Base-by-base conservation (phyloP, 1,139 yeast genomes). In the Diutina pseudorugosa region DNA sequence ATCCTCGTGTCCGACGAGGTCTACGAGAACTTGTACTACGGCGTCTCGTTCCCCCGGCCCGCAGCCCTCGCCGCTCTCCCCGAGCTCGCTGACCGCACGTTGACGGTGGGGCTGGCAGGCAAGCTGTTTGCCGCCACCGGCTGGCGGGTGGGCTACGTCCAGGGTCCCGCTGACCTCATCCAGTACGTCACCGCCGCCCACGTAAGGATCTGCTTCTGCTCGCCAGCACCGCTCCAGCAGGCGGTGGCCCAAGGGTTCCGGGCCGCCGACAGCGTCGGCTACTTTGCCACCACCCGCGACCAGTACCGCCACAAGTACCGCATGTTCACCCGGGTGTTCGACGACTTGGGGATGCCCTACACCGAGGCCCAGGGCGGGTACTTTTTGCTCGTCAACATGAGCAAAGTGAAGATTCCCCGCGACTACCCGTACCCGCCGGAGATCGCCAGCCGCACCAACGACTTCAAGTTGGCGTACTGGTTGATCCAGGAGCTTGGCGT, bases 51-150 rank as follows among this genome's bases (percentile, higher is more conserved):
- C 69, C 83, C 91, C 7, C 79, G 98, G 62, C 86, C 95, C 52
- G 96, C 97, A 1, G 79, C 87, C 2, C 70, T 93, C 54, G 72
- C 83, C 4, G 53, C 55, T n/a, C 68, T 74, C 54, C 90, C 91
- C 2, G 96, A 89, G 61, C 78, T 90, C 56, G 83, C 80, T 30
- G 79, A 80, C 53, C 73, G 93, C 61, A 88, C 97, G 0, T 71
- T 93, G 54, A 85, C 97, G 6, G 95, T 93, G 19, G 98, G 98
- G 0, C 88, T 96, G 33, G 98, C 97, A 5, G 98, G 98, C 56
- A 93, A 93, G 69, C 83, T 96, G 0, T 93, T 93, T 71, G 95
- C 96, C 25, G 96, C 96, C 45, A 93, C 98, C 25, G 98, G 98
- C 53, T 93, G 98, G 97, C 82, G 98, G 72, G 80, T 93, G 53